A percentile compares a stretch with the other conserved stretches of the same genome.
phyloP scores from a whole-genome alignment of 805 yeast species.

The Nakazawaea peltata region DNA sequence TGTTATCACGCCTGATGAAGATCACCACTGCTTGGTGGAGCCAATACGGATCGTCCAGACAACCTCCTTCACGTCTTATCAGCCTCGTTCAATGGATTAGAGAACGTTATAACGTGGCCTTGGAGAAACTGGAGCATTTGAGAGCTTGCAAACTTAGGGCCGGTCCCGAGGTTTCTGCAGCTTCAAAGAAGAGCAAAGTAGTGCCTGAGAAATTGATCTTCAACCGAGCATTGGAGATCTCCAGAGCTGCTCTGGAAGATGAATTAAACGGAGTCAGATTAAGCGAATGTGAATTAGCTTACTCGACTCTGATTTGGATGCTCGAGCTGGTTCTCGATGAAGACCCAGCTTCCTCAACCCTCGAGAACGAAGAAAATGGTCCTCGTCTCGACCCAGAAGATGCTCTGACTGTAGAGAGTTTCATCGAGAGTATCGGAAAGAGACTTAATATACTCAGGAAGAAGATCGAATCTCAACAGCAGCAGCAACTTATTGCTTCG shows the following conservation, averaged over 20 bases:
- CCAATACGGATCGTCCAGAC: constrained; percentile 25
- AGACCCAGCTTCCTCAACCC: no score
- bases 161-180: constrained; percentile 39
- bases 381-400: constrained; percentile 65
- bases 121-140: constrained; percentile 81
- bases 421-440: constrained; percentile 75
- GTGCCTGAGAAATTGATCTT: constrained; percentile 82
- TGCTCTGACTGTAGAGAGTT: constrained; percentile 64
- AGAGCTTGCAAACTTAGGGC: no score
- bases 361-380: constrained; percentile 19
- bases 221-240: constrained; percentile 90
- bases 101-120: constrained; percentile 77
- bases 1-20: constrained; percentile 81
- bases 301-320: constrained; percentile 95
- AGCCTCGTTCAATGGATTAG: constrained; percentile 88
- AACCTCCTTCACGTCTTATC: constrained; percentile 40
- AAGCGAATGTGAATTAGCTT: constrained; percentile 75
- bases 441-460: constrained; percentile 64
- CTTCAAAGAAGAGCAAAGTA: constrained; percentile 18
- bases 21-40: constrained; percentile 91
- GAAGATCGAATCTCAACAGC: constrained; percentile 47
- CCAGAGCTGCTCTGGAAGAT: constrained; percentile 83
- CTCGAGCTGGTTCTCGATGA: constrained; percentile 72
- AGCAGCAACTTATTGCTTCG: constrained; percentile 6
- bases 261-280: constrained; percentile 73